Conservation (phyloP, 116 monocot genomes). For the Trichopus zeylanicus region DNA sequence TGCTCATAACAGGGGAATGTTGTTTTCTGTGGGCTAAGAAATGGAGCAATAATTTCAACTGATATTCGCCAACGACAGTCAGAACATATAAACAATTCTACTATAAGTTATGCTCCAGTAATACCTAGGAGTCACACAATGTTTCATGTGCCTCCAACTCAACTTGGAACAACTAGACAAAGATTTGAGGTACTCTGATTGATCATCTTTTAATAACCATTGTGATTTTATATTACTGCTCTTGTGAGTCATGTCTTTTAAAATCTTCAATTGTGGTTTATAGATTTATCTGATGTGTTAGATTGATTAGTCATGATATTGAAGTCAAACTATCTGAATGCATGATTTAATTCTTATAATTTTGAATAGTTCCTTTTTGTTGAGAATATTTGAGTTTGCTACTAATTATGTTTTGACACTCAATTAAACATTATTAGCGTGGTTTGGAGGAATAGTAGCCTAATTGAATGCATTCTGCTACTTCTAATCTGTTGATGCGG, state of each 20-base stretch:
- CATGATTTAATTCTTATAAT: not conserved
- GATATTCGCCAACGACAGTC: slow-evolving; percentile 52
- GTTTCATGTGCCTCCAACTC: not conserved
- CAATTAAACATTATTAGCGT: not conserved
- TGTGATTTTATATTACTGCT: not conserved
- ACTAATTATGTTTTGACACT: not conserved
- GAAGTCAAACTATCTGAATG: not conserved
- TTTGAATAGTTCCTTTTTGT: not conserved
- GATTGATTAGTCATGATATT: not conserved
- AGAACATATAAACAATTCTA: slow-evolving; percentile 13
- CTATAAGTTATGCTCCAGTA: slow-evolving; percentile 14
- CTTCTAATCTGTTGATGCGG: no score
- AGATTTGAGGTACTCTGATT: slow-evolving; percentile 18
- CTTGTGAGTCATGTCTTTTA: no score
- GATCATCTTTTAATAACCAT: not conserved
- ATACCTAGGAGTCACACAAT: not conserved
- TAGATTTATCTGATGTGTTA: not conserved
- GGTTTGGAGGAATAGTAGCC: no score
- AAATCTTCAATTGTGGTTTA: no score
- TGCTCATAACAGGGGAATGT: slow-evolving; percentile 59
- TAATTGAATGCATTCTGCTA: no score
- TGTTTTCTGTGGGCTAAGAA: slow-evolving; percentile 77
- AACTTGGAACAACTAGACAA: slow-evolving; percentile 7
- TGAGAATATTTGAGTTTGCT: not conserved
- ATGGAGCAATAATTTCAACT: slow-evolving; percentile 57